Evolutionary conservation across 2,329 filamentous ascomycete species (phyloP).

Genomic region (Aspergillus fischeri): DNA sequence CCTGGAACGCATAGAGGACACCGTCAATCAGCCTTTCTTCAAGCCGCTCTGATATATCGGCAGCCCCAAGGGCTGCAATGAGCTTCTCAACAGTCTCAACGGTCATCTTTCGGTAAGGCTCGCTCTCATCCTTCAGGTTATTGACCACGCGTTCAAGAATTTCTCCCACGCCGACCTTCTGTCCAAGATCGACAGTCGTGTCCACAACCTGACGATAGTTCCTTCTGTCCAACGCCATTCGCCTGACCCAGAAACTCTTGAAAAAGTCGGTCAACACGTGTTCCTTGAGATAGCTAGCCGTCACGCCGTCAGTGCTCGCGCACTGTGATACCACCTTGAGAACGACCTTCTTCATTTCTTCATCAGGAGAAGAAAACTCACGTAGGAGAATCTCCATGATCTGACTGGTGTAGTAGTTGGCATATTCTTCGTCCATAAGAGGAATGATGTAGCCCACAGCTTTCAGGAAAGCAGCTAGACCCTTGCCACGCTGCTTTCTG

Average conservation of each 20-base stretch:
- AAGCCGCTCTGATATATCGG: slow-evolving; percentile 86
- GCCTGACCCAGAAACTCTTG: slow-evolving; percentile 96
- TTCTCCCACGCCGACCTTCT: slow-evolving; percentile 96
- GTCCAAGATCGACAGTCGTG: slow-evolving; percentile 92
- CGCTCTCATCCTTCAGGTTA: slow-evolving; percentile 97
- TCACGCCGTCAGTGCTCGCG: slow-evolving; percentile 89
- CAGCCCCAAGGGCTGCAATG: slow-evolving; percentile 85
- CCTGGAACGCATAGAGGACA: slow-evolving; percentile 93
- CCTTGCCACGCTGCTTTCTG: slow-evolving; percentile 93
- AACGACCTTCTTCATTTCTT: slow-evolving; percentile 99
- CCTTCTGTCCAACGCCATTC: slow-evolving; percentile 95
- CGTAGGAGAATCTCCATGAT: slow-evolving; percentile 98
- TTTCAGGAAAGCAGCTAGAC: slow-evolving; percentile 91
- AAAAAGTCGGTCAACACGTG: slow-evolving; percentile 95
- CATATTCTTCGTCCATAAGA: slow-evolving; percentile 98
- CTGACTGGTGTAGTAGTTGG: slow-evolving; percentile 97
- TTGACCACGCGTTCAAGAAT: slow-evolving; percentile 89
- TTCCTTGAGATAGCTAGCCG: slow-evolving; percentile 89
- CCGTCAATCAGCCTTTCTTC: slow-evolving; percentile 94
- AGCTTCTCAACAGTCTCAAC: slow-evolving; percentile 97
- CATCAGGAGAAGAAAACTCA: slow-evolving; percentile 94
- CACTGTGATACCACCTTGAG: slow-evolving; percentile 96
- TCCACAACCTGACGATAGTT: slow-evolving; percentile 98
- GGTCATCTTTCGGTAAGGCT: slow-evolving; percentile 98
- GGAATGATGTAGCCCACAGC: slow-evolving; percentile 98